phyloP scores from a whole-genome alignment of 2,329 filamentous ascomycete genomes.

The Fusarium mangiferae region DNA sequence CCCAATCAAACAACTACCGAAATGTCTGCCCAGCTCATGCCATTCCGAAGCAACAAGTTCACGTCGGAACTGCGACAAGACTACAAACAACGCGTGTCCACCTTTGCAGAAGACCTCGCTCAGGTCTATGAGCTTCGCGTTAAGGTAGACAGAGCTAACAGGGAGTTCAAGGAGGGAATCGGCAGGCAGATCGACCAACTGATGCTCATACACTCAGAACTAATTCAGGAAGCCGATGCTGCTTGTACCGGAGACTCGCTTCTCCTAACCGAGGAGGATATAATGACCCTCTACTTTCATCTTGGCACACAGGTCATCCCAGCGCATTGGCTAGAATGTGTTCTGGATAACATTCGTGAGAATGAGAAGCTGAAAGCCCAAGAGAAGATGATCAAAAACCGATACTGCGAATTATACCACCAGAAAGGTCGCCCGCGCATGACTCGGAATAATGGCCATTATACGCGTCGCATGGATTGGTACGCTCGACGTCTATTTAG shows the following conservation, averaged over 20 bases:
- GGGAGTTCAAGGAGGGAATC: not conserved
- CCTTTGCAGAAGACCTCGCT: not conserved
- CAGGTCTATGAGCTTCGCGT: not conserved
- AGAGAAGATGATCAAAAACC: not conserved
- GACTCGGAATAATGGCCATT: not conserved
- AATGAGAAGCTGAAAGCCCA: not conserved
- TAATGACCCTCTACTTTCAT: fast-evolving
- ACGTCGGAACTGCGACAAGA: not conserved
- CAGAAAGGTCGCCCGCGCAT: not conserved
- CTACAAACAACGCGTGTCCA: no score
- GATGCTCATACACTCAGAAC: not conserved
- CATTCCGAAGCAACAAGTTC: not conserved
- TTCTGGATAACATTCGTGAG: fast-evolving
- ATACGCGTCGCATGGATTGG: not conserved
- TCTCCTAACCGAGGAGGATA: not conserved
- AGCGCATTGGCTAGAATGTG: not conserved
- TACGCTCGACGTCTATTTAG: not conserved
- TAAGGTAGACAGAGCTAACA: not conserved
- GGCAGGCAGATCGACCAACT: not conserved
- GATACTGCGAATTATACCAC: not conserved
- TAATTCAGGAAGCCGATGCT: not conserved
- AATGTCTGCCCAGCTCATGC: not conserved
- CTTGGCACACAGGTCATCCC: fast-evolving
- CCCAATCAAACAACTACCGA: fast-evolving
- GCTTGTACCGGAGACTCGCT: not conserved